Percentiles rank a stretch among this genome's conserved stretches.
phyloP scores from a whole-genome alignment of 495 filamentous ascomycete species.

The Neurospora sp. region DNA sequence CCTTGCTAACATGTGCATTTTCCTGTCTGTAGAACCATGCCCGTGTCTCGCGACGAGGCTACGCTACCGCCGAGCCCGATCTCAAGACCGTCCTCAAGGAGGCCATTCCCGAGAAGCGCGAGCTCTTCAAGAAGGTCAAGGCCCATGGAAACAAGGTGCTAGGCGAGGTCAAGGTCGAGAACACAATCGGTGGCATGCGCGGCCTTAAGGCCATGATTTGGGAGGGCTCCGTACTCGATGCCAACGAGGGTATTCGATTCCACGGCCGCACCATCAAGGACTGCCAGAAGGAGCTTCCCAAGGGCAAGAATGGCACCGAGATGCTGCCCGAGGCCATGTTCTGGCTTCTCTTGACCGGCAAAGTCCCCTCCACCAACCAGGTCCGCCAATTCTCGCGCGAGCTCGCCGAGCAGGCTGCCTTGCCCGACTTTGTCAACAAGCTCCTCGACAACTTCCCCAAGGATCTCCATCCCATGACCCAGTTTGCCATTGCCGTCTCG shows the following conservation, averaged over 20 bases:
- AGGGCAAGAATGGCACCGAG: slow-evolving; percentile 87
- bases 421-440: slow-evolving; percentile 77
- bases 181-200: slow-evolving; percentile 92
- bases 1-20: slow-evolving; percentile 14
- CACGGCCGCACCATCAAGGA: slow-evolving; percentile 97
- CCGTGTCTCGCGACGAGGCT: slow-evolving; percentile 30
- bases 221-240: slow-evolving; percentile 95
- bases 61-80: slow-evolving; percentile 70
- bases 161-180: slow-evolving; percentile 89
- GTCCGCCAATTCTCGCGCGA: slow-evolving; percentile 72
- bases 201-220: slow-evolving; percentile 96
- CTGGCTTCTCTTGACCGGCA: slow-evolving; percentile 92
- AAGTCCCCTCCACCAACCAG: slow-evolving; percentile 75
- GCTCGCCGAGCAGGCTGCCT: slow-evolving; percentile 71
- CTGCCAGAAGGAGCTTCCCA: slow-evolving; percentile 87
- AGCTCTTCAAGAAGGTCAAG: slow-evolving; percentile 86
- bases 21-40: slow-evolving; percentile 10
- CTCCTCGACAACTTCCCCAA: slow-evolving; percentile 85
- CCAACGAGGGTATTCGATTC: slow-evolving; percentile 96
- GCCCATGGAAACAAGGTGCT: slow-evolving; percentile 69
- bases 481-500: slow-evolving; percentile 88
- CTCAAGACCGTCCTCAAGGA: slow-evolving; percentile 76
- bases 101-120: slow-evolving; percentile 82
- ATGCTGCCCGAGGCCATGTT: slow-evolving; percentile 99
- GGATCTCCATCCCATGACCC: slow-evolving; percentile 94